Conservation (phyloP, 208 protist species). For the Crithidia bombi region DNA sequence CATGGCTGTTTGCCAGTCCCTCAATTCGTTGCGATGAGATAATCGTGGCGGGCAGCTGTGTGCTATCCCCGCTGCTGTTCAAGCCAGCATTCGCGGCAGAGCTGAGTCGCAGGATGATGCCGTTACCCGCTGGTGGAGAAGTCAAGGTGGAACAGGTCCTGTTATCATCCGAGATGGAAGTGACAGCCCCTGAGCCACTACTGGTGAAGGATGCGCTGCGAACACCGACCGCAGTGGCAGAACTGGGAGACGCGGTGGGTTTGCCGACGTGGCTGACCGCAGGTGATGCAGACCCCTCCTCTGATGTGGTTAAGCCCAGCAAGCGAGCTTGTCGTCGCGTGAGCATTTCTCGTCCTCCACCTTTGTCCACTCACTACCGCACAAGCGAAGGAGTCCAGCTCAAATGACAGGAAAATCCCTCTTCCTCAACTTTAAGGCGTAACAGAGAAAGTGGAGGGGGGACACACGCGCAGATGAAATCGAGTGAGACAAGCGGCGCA, state of each 20-base stretch:
- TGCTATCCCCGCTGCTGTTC: neutral
- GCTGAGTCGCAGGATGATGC: slow-evolving; percentile 8
- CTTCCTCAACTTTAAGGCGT: too few relatives aligned
- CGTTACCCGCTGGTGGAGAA: neutral
- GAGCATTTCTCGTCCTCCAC: slow-evolving; percentile 16
- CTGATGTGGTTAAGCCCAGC: slow-evolving; percentile 22
- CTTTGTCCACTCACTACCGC: neutral
- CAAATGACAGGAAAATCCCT: too few relatives aligned
- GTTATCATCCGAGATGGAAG: neutral
- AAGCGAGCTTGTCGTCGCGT: slow-evolving; percentile 33
- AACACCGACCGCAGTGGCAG: neutral
- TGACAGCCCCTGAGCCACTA: neutral
- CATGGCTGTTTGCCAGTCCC: neutral
- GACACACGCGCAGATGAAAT: too few relatives aligned
- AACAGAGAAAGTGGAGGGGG: too few relatives aligned
- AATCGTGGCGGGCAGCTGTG: neutral
- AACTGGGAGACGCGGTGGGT: neutral
- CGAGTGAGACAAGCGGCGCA: too few relatives aligned
- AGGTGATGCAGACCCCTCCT: slow-evolving; percentile 7
- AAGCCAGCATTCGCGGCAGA: neutral
- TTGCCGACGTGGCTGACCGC: neutral
- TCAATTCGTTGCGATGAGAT: neutral
- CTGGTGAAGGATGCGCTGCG: neutral
- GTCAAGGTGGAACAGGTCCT: neutral
- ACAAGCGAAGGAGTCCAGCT: too few relatives aligned